Percentiles rank a stretch among this genome's conserved stretches.
These are phyloP conservation scores for Penicillium argentinense DNA, from an alignment of 495 filamentous ascomycete genomes.

Conservation along the genomic window DNA sequence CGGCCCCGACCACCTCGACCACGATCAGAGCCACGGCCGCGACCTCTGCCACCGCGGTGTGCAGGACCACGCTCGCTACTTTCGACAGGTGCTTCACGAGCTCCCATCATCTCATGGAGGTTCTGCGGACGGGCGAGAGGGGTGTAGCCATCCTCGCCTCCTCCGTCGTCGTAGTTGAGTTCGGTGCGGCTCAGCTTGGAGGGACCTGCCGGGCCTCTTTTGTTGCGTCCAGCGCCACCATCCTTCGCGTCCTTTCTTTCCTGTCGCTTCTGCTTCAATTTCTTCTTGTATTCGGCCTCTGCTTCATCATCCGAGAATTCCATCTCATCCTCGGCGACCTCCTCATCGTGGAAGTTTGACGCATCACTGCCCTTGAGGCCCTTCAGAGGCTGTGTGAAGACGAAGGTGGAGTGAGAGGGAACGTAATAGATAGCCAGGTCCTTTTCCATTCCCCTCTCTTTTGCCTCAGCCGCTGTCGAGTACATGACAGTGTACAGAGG, in stretches of 20 bases:
- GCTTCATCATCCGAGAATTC: conserved; percentile 97
- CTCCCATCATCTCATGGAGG: conserved; percentile 53
- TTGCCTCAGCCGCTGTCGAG: conserved; percentile 61
- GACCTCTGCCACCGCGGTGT: conserved; percentile 42
- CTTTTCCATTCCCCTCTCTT: conserved; percentile 58
- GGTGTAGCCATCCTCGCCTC: conserved; percentile 57
- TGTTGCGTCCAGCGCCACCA: conserved; percentile 32
- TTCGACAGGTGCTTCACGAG: conserved; percentile 50
- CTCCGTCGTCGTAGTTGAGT: conserved; percentile 59
- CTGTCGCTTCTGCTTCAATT: conserved; percentile 59
- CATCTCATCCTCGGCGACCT: conserved; percentile 77
- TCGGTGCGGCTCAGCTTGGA: conserved; percentile 44
- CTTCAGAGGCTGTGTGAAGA: conserved; percentile 80
- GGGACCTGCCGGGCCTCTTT: conserved; percentile 32
- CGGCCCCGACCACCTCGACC: conserved; percentile 47
- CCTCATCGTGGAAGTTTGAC: conserved; percentile 91
- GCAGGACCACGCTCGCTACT: conserved; percentile 28
- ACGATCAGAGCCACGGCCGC: conserved; percentile 45
- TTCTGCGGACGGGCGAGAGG: conserved; percentile 65
- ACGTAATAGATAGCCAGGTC: conserved; percentile 78
- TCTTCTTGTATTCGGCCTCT: conserved; percentile 78
- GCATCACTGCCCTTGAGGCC: conserved; percentile 83
- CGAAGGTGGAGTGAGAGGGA: conserved; percentile 67
- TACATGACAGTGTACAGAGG: conserved; percentile 81
- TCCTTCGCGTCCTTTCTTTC: conserved; percentile 45